Evolutionary conservation across 768 basidiomycete genomes (phyloP).

Genomic region (Serendipita sp.): DNA sequence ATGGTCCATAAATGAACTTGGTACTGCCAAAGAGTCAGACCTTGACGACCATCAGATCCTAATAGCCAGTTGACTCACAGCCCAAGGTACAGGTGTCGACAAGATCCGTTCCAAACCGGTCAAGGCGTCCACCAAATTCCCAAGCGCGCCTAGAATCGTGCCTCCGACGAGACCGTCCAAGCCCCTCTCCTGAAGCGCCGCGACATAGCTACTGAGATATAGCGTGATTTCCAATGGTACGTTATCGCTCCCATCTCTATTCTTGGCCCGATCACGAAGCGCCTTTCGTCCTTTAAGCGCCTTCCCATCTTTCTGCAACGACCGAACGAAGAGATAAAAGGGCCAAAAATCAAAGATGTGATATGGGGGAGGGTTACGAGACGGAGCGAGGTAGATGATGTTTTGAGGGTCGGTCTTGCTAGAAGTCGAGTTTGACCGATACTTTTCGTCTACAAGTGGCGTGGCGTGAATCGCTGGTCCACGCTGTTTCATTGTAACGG

Average conservation of each 20-base stretch:
- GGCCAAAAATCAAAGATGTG: slow-evolving; percentile 9
- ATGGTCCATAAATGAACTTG: slow-evolving; percentile 8
- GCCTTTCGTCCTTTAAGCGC: slow-evolving; percentile 4
- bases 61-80: neutral
- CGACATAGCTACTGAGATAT: neutral
- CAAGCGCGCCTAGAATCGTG: neutral
- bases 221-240: slow-evolving; percentile 6
- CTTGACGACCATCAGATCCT: neutral
- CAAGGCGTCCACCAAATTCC: slow-evolving; percentile 1
- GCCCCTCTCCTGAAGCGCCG: neutral
- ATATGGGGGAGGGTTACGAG: slow-evolving; percentile 4
- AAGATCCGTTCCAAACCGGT: slow-evolving; percentile 6
- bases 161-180: slow-evolving; percentile 4
- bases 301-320: slow-evolving; percentile 5
- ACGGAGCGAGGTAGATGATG: neutral
- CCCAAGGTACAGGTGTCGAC: slow-evolving; percentile 6
- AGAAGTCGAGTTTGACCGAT: neutral
- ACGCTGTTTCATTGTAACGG: neutral
- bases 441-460: neutral
- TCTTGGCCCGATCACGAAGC: neutral
- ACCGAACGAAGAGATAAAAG: slow-evolving; percentile 4
- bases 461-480: neutral
- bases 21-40: neutral
- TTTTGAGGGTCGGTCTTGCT: neutral
- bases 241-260: neutral